Conservation (phyloP, 306 rosid species). For the Rosa chinensis region DNA sequence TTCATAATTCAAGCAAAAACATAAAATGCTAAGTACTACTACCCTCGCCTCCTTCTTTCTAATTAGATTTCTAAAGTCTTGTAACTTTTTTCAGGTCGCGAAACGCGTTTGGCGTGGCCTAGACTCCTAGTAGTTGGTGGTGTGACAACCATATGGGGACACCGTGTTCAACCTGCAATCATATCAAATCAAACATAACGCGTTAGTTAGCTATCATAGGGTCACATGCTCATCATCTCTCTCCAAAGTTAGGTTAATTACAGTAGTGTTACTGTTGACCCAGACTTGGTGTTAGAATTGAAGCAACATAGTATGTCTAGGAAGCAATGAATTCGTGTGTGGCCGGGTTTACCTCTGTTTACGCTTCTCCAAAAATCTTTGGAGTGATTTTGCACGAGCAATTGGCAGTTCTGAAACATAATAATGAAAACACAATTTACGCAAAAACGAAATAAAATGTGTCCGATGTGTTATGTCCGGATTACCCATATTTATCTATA, state of each 20-base stretch:
- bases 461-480: neutral
- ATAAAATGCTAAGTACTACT: neutral
- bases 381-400: constrained; percentile 42
- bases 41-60: neutral
- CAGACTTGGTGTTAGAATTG: neutral
- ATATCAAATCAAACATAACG: neutral
- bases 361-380: constrained; percentile 56
- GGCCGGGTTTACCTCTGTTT: constrained; percentile 43
- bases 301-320: neutral
- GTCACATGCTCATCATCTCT: neutral
- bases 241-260: neutral
- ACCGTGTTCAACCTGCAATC: constrained; percentile 24
- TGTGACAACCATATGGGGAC: constrained; percentile 26
- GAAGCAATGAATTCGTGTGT: neutral
- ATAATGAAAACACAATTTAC: neutral
- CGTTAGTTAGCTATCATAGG: neutral
- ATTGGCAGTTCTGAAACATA: constrained; percentile 47
- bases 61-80: neutral
- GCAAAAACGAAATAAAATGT: neutral
- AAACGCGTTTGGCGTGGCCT: constrained; percentile 10
- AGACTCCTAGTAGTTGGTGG: neutral
- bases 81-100: neutral
- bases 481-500: no score
- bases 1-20: neutral
- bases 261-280: neutral